These are phyloP conservation scores for Pestalotiopsis sp. DNA, from an alignment of 2,329 filamentous ascomycete genomes.

Conservation along the genomic window DNA sequence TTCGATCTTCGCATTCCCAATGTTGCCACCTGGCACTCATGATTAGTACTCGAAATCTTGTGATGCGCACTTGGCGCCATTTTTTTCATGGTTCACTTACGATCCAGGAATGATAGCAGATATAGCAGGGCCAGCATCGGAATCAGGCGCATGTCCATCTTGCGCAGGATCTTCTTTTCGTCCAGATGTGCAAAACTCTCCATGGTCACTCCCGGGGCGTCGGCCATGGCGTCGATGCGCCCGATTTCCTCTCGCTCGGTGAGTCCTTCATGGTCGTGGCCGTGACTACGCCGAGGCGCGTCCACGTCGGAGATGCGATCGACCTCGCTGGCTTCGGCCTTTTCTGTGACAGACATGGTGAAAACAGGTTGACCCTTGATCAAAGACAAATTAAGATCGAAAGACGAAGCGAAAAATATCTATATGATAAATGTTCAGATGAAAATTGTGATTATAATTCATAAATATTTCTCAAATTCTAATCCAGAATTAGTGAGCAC, in stretches of 20 bases:
- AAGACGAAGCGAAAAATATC: not conserved
- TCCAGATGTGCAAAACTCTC: constrained; percentile 45
- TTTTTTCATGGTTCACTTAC: constrained; percentile 30
- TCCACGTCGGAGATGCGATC: constrained; percentile 16
- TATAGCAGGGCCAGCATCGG: constrained; percentile 71
- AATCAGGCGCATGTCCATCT: constrained; percentile 56
- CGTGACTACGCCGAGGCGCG: constrained; percentile 7
- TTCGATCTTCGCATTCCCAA: constrained; percentile 69
- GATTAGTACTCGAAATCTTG: not conserved
- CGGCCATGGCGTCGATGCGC: constrained; percentile 24
- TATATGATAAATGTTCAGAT: not conserved
- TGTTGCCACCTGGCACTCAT: constrained; percentile 54
- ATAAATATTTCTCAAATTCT: not conserved
- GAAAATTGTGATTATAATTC: not conserved
- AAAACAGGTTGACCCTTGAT: not conserved
- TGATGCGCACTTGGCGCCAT: not conserved
- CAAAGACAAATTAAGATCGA: not conserved
- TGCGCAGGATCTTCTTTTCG: constrained; percentile 62
- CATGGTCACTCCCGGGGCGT: constrained; percentile 24
- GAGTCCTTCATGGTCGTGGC: constrained; percentile 13
- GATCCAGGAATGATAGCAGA: constrained; percentile 70
- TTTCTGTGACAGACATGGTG: constrained; percentile 14
- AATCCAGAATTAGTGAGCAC: not conserved
- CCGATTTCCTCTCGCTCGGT: constrained; percentile 16
- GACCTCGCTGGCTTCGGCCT: constrained; percentile 20